Conservation (phyloP, 2,329 filamentous ascomycete species). For the Exutisphaerella laricina region DNA sequence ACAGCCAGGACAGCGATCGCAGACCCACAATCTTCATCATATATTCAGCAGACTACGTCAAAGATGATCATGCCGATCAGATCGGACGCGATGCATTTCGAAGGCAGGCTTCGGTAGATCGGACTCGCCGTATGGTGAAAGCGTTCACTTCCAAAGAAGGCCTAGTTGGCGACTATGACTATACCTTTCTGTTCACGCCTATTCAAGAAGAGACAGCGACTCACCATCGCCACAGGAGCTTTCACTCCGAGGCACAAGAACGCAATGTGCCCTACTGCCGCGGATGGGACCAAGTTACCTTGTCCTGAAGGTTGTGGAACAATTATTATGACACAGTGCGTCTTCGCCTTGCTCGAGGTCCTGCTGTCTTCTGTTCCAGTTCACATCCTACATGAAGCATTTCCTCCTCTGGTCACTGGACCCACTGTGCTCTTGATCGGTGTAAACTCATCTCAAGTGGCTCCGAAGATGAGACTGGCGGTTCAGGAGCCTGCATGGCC, state of each 20-base stretch:
- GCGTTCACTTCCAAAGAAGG: conserved; percentile 55
- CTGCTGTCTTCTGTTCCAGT: conserved; percentile 69
- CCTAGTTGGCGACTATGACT: conserved; percentile 81
- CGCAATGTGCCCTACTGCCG: conserved; percentile 58
- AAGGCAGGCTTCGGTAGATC: conserved; percentile 40
- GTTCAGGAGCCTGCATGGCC: conserved; percentile 54
- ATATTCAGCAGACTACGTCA: conserved; percentile 28
- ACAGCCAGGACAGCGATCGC: no score
- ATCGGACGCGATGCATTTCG: conserved; percentile 40
- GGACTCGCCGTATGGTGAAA: conserved; percentile 37
- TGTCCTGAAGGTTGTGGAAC: conserved; percentile 73
- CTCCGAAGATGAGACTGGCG: conserved; percentile 74
- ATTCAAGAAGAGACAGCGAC: conserved; percentile 62
- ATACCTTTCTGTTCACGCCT: conserved; percentile 76
- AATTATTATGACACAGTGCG: conserved; percentile 59
- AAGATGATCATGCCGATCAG: conserved; percentile 41
- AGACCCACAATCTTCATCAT: no score
- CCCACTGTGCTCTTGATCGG: conserved; percentile 67
- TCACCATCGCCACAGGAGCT: conserved; percentile 59
- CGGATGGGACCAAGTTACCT: conserved; percentile 60
- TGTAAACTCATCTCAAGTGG: conserved; percentile 65
- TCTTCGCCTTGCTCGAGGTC: conserved; percentile 58
- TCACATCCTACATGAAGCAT: conserved; percentile 57
- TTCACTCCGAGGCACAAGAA: conserved; percentile 72
- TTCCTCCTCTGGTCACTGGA: conserved; percentile 70